Base-by-base conservation (phyloP, 179 eudicot genomes). In the Beta corolliflora region DNA sequence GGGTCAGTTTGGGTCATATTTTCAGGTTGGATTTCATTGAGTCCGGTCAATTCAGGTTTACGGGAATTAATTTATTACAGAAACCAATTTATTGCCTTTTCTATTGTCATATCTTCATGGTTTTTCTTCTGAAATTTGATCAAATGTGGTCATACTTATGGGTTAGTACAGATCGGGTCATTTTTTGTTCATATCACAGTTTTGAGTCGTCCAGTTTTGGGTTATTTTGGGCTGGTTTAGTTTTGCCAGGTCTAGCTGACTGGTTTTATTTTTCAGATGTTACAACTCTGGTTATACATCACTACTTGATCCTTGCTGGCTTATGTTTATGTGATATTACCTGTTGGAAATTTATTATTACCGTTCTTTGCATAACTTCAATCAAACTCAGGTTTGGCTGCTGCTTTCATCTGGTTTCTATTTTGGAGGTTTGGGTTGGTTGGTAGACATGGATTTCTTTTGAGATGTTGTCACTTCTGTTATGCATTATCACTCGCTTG, bases 321-420 rank as follows among this genome's bases (percentile, higher is more conserved):
- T 58, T 13, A 13, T 6, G 8, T 46, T 9, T 48, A 31, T 36
- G 18, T 61, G 13, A 61, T 2, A 12, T 61, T 8, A 19, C 64
- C 21, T 60, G 9, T 21, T 61, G 46, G 14, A 31, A 1, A 66
- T 5, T 66, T 29, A 36, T 14, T 1, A 45, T 15, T 9, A 14
- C 73, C 9, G 23, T 46, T 21, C 25, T 46, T 70, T 46, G 44
- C 23, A 70, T 70, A 23, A 70, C 52, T 69, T 23, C 13, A 50
- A 29, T 78, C 46, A 15, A 16, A 65, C 25, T 16, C 23, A 3
- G 53, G 65, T 48, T 79, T 56, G 65, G 76, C 67, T 70, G 76
- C 74, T 78, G 65, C 53, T 52, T 41, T 16, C 19, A 15, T 16
- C 60, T 21, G 73, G 46, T 77, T 5, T 16, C 21, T 45, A 7